Evolutionary conservation across 257 asterid species (phyloP).

Genomic region (Leptodermis oblonga): DNA sequence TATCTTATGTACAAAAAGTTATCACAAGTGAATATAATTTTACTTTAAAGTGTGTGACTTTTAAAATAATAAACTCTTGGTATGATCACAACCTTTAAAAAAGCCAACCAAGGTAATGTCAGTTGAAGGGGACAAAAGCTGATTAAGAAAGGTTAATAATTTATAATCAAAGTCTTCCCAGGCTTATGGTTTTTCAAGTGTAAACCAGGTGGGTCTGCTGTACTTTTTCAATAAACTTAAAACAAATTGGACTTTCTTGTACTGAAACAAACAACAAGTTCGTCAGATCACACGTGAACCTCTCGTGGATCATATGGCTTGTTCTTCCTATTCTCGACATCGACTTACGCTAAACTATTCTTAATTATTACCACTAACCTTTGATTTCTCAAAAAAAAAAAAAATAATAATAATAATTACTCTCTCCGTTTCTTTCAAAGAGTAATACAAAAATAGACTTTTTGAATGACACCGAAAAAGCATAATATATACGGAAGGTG

Average conservation of each 20-base stretch:
- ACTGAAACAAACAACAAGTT: conserved; percentile 35
- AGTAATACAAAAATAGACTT: too few species aligned
- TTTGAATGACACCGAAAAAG: too few species aligned
- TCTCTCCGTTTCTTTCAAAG: too few species aligned
- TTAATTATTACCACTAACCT: conserved; percentile 6
- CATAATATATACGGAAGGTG: too few species aligned
- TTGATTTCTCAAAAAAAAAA: neutral
- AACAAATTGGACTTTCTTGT: conserved; percentile 17
- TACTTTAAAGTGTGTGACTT: too few species aligned
- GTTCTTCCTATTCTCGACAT: conserved; percentile 28
- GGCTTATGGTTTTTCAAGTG: conserved; percentile 23
- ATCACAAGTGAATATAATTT: too few species aligned
- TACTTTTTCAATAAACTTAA: conserved; percentile 15
- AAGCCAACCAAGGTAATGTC: neutral
- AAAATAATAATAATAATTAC: too few species aligned
- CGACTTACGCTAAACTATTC: conserved; percentile 8
- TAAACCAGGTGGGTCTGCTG: conserved; percentile 26
- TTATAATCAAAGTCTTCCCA: conserved; percentile 16
- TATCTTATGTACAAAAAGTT: too few species aligned
- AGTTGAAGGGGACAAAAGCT: conserved; percentile 3
- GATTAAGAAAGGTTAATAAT: conserved; percentile 12
- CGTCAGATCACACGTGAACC: conserved; percentile 58
- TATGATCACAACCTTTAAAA: too few species aligned
- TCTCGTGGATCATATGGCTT: conserved; percentile 36
- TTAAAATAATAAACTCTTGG: neutral